Evolutionary conservation across 2,329 filamentous ascomycete species (phyloP).

Genomic region (Botrytis porri): DNA sequence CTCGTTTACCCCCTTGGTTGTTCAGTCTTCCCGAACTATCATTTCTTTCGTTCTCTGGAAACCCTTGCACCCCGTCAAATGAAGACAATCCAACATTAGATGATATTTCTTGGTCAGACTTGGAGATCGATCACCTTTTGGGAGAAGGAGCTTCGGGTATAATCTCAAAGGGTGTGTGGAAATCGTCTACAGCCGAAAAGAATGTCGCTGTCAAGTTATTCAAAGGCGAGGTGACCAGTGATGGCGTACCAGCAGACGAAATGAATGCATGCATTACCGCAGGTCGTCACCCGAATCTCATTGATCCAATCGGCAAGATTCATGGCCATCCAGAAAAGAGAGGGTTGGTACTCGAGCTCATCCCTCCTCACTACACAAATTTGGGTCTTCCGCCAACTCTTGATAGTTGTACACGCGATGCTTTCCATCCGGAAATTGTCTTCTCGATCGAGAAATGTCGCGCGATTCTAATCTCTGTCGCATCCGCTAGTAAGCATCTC

Average conservation of each 20-base stretch:
- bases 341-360: conserved; percentile 48
- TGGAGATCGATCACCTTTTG: conserved; percentile 43
- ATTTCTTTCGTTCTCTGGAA: conserved; percentile 48
- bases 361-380: conserved; percentile 44
- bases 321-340: conserved; percentile 42
- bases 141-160: conserved; percentile 48
- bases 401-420: conserved; percentile 47
- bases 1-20: conserved; percentile 44
- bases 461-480: conserved; percentile 43
- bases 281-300: conserved; percentile 47
- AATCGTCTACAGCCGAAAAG: conserved; percentile 32
- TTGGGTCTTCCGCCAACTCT: conserved; percentile 46
- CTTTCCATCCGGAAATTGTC: conserved; percentile 38
- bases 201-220: conserved; percentile 50
- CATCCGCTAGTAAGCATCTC: conserved; percentile 45
- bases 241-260: conserved; percentile 49
- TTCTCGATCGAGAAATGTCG: conserved; percentile 38
- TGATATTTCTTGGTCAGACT: conserved; percentile 43
- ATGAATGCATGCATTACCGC: conserved; percentile 48
- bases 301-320: conserved; percentile 46
- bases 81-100: conserved; percentile 37
- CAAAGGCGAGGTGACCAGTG: conserved; percentile 46
- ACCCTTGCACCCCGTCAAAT: conserved; percentile 42
- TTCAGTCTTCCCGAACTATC: conserved; percentile 46
- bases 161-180: conserved; percentile 45